Evolutionary conservation across 148 eudicot species (phyloP).

Genomic region (Chenopodium quinoa): DNA sequence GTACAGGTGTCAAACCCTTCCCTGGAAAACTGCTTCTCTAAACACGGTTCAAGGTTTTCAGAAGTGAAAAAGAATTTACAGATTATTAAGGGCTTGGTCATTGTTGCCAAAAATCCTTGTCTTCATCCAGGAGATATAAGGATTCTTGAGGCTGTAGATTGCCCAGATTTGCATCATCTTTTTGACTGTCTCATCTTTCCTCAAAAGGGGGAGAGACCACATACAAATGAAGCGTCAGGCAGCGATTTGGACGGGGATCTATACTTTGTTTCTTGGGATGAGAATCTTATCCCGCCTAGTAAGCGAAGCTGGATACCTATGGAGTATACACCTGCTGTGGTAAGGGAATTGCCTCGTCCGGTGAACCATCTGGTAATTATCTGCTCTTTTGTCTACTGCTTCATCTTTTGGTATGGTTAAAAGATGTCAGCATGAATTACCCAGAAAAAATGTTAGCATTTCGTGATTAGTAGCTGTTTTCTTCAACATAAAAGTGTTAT

Average conservation of each 20-base stretch:
- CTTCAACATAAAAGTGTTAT: not conserved
- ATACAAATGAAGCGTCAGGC: constrained; percentile 88
- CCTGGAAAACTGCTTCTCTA: constrained; percentile 61
- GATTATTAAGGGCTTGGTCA: constrained; percentile 63
- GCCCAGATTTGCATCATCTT: constrained; percentile 64
- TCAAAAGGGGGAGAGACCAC: constrained; percentile 88
- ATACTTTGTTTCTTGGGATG: constrained; percentile 90
- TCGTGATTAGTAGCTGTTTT: constrained; percentile 1
- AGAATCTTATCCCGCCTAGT: constrained; percentile 75
- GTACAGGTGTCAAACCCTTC: constrained; percentile 73
- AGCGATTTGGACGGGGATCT: constrained; percentile 96
- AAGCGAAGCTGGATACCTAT: constrained; percentile 73
- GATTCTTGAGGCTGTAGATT: constrained; percentile 75
- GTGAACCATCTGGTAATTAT: constrained; percentile 54
- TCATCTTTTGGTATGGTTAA: not conserved
- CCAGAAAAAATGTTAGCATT: not conserved
- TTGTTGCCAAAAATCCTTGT: constrained; percentile 82
- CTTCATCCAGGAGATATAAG: constrained; percentile 95
- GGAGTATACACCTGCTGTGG: constrained; percentile 70
- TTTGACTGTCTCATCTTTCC: constrained; percentile 83
- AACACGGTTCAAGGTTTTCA: constrained; percentile 64
- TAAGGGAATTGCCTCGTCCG: constrained; percentile 35
- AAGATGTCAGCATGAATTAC: not conserved
- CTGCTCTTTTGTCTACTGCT: not conserved
- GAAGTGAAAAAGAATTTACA: constrained; percentile 39